A percentile compares a stretch with the other conserved stretches of the same genome.
phyloP scores from a whole-genome alignment of 2,329 filamentous ascomycete genomes.

The Aaosphaeria arxii region DNA sequence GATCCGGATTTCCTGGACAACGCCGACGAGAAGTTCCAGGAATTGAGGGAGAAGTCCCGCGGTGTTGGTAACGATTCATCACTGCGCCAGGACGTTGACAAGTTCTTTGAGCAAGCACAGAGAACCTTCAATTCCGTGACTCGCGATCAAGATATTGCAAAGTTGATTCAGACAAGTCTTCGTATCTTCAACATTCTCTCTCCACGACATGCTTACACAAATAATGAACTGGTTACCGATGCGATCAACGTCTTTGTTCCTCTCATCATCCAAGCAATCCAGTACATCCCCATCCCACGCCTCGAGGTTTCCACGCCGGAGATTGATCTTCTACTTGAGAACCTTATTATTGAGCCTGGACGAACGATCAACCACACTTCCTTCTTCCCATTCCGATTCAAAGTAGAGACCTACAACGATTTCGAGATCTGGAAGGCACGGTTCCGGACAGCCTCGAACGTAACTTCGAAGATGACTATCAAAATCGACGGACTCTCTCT shows the following conservation, averaged over 20 bases:
- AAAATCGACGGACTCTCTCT: slow-evolving; percentile 80
- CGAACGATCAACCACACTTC: slow-evolving; percentile 79
- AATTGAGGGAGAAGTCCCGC: slow-evolving; percentile 56
- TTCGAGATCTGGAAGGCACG: slow-evolving; percentile 79
- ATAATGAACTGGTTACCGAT: slow-evolving; percentile 71
- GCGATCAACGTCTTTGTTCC: slow-evolving; percentile 78
- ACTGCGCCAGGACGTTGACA: slow-evolving; percentile 70
- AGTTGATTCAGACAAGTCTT: slow-evolving; percentile 64
- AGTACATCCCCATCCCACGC: slow-evolving; percentile 86
- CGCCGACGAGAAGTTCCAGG: slow-evolving; percentile 62
- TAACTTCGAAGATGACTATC: slow-evolving; percentile 71
- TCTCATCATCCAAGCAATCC: slow-evolving; percentile 69
- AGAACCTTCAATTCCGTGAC: slow-evolving; percentile 66
- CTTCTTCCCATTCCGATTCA: slow-evolving; percentile 81
- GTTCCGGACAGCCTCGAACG: slow-evolving; percentile 63
- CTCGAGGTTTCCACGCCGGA: slow-evolving; percentile 83
- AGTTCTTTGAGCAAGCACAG: slow-evolving; percentile 66
- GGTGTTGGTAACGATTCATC: slow-evolving; percentile 63
- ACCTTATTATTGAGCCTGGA: slow-evolving; percentile 85
- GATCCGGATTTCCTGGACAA: slow-evolving; percentile 84
- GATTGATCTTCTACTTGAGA: slow-evolving; percentile 83
- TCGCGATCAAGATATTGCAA: slow-evolving; percentile 69
- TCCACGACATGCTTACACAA: slow-evolving; percentile 61
- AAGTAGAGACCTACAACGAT: slow-evolving; percentile 80
- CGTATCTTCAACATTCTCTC: slow-evolving; percentile 69